These are phyloP conservation scores for Colletotrichum kahawae DNA, from an alignment of 2,329 filamentous ascomycete species.

Conservation along the genomic window DNA sequence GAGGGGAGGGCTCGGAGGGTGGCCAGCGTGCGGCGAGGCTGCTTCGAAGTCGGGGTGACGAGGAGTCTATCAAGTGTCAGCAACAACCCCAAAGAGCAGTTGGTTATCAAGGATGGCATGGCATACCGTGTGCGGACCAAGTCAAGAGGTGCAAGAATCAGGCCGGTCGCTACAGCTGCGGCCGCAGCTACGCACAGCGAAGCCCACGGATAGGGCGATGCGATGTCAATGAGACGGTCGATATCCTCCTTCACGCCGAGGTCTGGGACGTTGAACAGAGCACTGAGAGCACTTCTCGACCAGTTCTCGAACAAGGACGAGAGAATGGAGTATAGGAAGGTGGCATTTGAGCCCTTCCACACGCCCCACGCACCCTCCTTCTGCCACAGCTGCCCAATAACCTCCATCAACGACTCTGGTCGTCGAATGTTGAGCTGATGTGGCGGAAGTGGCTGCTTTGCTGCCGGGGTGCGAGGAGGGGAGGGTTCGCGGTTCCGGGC, in stretches of 20 bases:
- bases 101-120: background rate
- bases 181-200: conserved; percentile 76
- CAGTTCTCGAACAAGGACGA: conserved; percentile 90
- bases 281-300: conserved; percentile 88
- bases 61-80: conserved; percentile 67
- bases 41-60: conserved; percentile 77
- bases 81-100: background rate
- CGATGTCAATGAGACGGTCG: conserved; percentile 74
- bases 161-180: conserved; percentile 73
- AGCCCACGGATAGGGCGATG: conserved; percentile 81
- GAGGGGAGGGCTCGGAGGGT: conserved; percentile 81
- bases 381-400: conserved; percentile 85
- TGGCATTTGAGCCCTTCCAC: conserved; percentile 93
- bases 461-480: conserved; percentile 37
- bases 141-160: conserved; percentile 86
- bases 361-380: conserved; percentile 90
- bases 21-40: conserved; percentile 78
- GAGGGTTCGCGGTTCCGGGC: conserved; percentile 33
- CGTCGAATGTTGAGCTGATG: conserved; percentile 75
- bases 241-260: conserved; percentile 76
- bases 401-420: conserved; percentile 82
- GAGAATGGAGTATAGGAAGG: conserved; percentile 88
- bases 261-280: conserved; percentile 88
- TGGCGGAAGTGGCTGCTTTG: conserved; percentile 39
- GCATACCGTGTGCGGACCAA: conserved; percentile 79